Base-by-base conservation (phyloP, 768 basidiomycete genomes). In the Chalciporus piperatus region DNA sequence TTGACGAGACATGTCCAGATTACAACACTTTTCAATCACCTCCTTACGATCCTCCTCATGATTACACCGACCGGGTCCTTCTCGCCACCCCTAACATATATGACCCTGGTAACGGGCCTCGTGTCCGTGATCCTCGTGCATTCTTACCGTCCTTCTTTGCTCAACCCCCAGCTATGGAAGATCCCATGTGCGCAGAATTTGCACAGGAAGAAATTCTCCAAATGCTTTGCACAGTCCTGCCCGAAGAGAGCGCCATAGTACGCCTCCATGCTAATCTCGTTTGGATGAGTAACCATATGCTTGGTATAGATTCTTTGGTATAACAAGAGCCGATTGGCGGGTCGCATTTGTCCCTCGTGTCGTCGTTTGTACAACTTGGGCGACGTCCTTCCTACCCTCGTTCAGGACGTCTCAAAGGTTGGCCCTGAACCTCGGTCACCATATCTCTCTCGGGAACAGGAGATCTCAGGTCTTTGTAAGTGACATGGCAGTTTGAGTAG, bases 281-380 rank as follows among this genome's bases (percentile, higher is more conserved):
- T 27, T 6, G 27, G 9, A 27, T 7, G 27, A 27, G 1, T n/a
- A 39, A 45, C 9, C 30, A 49, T 17, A 41, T 50, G 38, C 46
- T 8, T 28, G 23, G 30, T 40, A 19, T 54, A 89, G 88, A 82
- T 87, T 10, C 59, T 91, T 12, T 92, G 89, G 89, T 91, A 92
- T 61, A 92, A 92, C 73, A 89, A 89, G 70, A 89, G 86, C 62
- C 79, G 90, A 3, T 67, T 76, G 6, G 77, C 74, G 10, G 79
- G 83, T 48, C 82, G 90, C 23, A 77, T 92, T 46, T 92, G 90
- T 59, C 89, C 90, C 3, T 79, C 87, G 1, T 92, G 90, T 61
- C 80, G 83, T 64, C 72, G 89, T 14, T 67, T 90, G 27, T 92
- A 90, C 62, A 74, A 72, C 6, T 68, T 91, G 0, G 87, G 87